phyloP scores from a whole-genome alignment of 2,329 filamentous ascomycete species.

The Aspergillus sp. region DNA sequence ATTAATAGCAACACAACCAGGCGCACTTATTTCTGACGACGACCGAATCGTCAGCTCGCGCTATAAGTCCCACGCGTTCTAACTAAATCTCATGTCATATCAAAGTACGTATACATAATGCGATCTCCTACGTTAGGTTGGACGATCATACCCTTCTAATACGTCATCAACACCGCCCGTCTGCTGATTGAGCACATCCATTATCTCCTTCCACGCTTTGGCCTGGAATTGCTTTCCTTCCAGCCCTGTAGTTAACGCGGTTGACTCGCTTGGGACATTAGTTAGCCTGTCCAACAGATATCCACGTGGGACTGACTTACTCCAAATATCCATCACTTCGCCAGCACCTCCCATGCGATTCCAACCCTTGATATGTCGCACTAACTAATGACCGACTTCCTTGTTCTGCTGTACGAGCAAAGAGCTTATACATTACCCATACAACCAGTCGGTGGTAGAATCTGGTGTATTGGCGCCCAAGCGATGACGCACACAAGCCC shows the following conservation, averaged over 20 bases:
- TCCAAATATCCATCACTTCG: slow-evolving; percentile 40
- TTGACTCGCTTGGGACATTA: slow-evolving; percentile 29
- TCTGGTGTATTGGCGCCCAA: slow-evolving; percentile 41
- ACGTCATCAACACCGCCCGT: slow-evolving; percentile 21
- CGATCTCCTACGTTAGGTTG: not conserved
- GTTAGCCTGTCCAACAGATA: slow-evolving; percentile 14
- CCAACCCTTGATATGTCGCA: slow-evolving; percentile 42
- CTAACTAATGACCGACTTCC: slow-evolving; percentile 46
- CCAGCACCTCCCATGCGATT: slow-evolving; percentile 48
- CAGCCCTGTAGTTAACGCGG: slow-evolving; percentile 30
- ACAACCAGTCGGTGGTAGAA: slow-evolving; percentile 35
- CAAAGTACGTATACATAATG: not conserved
- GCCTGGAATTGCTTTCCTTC: slow-evolving; percentile 38
- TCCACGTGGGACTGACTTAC: slow-evolving; percentile 23
- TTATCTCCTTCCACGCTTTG: slow-evolving; percentile 44
- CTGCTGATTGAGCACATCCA: slow-evolving; percentile 31
- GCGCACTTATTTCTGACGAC: not conserved
- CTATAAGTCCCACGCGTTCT: not conserved
- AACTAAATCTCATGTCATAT: not conserved
- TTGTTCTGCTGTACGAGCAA: slow-evolving; percentile 45
- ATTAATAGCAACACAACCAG: slow-evolving; percentile 4
- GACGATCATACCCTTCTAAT: slow-evolving; percentile 2
- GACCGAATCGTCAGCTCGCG: not conserved
- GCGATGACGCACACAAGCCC: slow-evolving; percentile 44
- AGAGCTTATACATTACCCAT: slow-evolving; percentile 37